Conservation (phyloP, 2,329 filamentous ascomycete genomes). For the Penicillium sp. region DNA sequence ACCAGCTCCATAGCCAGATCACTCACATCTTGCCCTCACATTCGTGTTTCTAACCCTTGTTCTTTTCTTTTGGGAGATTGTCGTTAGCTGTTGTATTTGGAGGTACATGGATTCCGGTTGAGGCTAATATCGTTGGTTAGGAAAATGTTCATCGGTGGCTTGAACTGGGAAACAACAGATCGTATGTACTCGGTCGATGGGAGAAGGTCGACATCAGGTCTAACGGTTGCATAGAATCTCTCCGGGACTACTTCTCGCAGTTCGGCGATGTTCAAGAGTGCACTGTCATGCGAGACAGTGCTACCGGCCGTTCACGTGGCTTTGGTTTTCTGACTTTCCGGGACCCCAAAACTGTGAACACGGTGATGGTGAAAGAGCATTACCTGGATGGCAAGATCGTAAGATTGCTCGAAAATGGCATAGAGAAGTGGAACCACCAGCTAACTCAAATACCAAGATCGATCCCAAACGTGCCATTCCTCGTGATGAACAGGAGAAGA, state of each 20-base stretch:
- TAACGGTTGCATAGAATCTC: constrained; percentile 65
- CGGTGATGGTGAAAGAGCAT: constrained; percentile 99
- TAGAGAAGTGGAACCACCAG: neutral
- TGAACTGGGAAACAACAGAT: constrained; percentile 99
- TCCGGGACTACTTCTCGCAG: constrained; percentile 95
- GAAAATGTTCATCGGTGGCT: constrained; percentile 99
- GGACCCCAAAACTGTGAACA: constrained; percentile 96
- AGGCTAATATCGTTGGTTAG: constrained; percentile 54
- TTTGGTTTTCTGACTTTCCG: constrained; percentile 98
- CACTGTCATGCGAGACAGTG: constrained; percentile 98
- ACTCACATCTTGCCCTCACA: constrained; percentile 1
- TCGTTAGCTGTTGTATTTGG: constrained; percentile 1
- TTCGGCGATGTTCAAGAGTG: constrained; percentile 97
- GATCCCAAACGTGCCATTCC: constrained; percentile 97
- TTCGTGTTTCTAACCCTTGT: neutral
- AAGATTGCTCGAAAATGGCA: constrained; percentile 40
- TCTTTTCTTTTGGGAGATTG: neutral
- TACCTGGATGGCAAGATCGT: constrained; percentile 98
- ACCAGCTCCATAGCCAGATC: constrained; percentile 16
- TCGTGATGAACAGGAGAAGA: constrained; percentile 95
- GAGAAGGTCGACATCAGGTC: neutral
- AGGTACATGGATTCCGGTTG: neutral
- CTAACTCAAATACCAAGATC: constrained; percentile 59
- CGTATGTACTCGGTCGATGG: constrained; percentile 59
- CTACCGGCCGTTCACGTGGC: constrained; percentile 86